A percentile compares a stretch with the other conserved stretches of the same genome.
Evolutionary conservation across 1,284 basidiomycete genomes (phyloP).

Genomic region (Laetiporus sulphureus): DNA sequence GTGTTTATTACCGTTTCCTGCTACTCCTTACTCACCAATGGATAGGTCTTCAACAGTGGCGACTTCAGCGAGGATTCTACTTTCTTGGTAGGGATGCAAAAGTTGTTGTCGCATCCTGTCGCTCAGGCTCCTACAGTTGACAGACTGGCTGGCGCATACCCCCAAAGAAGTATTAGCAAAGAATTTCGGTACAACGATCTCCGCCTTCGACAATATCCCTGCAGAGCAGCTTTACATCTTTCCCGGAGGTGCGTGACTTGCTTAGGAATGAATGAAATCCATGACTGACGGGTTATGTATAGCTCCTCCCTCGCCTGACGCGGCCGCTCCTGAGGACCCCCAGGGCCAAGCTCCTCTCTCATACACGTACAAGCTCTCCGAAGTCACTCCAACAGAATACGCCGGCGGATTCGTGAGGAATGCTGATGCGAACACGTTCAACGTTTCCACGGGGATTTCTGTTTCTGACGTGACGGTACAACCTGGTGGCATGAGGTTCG

Average conservation of each 20-base stretch:
- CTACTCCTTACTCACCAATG: neutral
- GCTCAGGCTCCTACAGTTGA: slow-evolving; percentile 33
- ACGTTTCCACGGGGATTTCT: slow-evolving; percentile 50
- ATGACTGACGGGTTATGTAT: neutral
- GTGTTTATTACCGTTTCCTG: slow-evolving; percentile 12
- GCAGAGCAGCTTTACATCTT: slow-evolving; percentile 61
- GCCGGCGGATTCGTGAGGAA: slow-evolving; percentile 60
- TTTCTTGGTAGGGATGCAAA: slow-evolving; percentile 40
- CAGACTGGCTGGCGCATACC: slow-evolving; percentile 62
- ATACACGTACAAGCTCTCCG: slow-evolving; percentile 49
- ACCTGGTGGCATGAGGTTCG: slow-evolving; percentile 50
- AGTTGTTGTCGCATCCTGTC: neutral
- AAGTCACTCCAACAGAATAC: slow-evolving; percentile 42
- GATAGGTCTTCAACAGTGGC: slow-evolving; percentile 58
- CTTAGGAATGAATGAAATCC: slow-evolving; percentile 10
- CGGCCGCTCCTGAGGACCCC: slow-evolving; percentile 36
- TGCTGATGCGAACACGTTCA: slow-evolving; percentile 49
- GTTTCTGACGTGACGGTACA: slow-evolving; percentile 64
- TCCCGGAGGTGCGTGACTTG: slow-evolving; percentile 39
- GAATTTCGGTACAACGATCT: slow-evolving; percentile 54
- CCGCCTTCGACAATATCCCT: slow-evolving; percentile 53
- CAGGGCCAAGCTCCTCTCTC: slow-evolving; percentile 47
- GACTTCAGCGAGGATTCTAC: slow-evolving; percentile 63
- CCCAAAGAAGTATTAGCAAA: slow-evolving; percentile 59
- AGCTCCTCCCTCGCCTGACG: slow-evolving; percentile 32